A percentile compares a stretch with the other conserved stretches of the same genome.
Conservation (phyloP, 495 filamentous ascomycete species). For the Penicillium desertorum region DNA sequence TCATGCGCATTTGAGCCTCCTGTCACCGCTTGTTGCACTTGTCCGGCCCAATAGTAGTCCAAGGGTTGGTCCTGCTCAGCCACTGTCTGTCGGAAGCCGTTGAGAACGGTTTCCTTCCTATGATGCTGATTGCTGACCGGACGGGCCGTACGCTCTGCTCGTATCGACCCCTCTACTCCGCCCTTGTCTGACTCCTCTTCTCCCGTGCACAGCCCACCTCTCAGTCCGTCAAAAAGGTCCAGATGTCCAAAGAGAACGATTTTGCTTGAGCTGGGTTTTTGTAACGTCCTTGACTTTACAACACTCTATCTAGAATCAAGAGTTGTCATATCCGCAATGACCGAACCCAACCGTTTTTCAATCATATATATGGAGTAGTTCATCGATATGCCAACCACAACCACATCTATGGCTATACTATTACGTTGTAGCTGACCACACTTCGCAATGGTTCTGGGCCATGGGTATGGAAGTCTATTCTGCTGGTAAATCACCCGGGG, state of each 20-base stretch:
- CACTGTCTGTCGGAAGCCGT: constrained; percentile 1
- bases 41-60: not conserved
- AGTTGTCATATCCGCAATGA: not conserved
- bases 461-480: not conserved
- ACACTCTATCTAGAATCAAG: not conserved
- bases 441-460: not conserved
- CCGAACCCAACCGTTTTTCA: not conserved
- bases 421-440: not conserved
- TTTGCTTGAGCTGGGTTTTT: not conserved
- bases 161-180: constrained; percentile 3
- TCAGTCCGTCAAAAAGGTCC: constrained; percentile 1
- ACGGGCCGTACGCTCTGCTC: not conserved
- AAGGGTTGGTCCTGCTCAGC: not conserved
- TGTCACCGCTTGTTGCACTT: constrained; percentile 1
- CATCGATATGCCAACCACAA: not conserved
- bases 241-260: not conserved
- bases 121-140: constrained; percentile 4
- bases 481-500: no score
- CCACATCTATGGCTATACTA: not conserved
- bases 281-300: not conserved
- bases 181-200: constrained; percentile 1
- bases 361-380: not conserved
- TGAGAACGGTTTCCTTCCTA: not conserved
- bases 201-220: constrained; percentile 6
- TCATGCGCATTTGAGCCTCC: constrained; percentile 4